Conservation (phyloP, 2,329 filamentous ascomycete genomes). For the Ceratocystis colombiana region DNA sequence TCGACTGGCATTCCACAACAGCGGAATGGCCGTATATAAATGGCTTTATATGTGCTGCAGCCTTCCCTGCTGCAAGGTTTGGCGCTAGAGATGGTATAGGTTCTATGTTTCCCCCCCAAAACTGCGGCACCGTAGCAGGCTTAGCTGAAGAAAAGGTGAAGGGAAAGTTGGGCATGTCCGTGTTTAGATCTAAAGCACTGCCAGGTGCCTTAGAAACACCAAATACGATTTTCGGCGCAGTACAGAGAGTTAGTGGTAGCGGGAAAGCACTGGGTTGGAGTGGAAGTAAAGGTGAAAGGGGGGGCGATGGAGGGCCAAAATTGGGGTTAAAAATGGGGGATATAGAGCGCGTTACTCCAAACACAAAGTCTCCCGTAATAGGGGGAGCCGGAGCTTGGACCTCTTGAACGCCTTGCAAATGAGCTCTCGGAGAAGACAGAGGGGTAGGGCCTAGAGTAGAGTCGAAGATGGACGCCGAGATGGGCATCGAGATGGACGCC, state of each 20-base stretch:
- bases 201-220: neutral
- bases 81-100: neutral
- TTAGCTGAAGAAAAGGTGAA: neutral
- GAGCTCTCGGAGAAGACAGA: neutral
- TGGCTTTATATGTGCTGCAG: neutral
- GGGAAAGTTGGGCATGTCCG: neutral
- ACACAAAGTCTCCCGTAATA: neutral
- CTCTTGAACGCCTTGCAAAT: neutral
- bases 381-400: neutral
- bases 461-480: neutral
- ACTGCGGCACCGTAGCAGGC: constrained; percentile 4
- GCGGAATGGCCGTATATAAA: neutral
- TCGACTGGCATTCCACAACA: neutral
- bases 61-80: neutral
- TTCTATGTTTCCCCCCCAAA: constrained; percentile 2
- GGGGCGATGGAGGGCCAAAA: neutral
- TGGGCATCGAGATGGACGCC: neutral
- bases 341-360: neutral
- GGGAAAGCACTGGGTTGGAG: no score
- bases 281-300: neutral
- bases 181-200: neutral
- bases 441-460: neutral
- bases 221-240: neutral
- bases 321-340: neutral
- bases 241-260: neutral